Base-by-base conservation (phyloP, 169 alveolate species). In the Plasmodium billcollinsi region DNA sequence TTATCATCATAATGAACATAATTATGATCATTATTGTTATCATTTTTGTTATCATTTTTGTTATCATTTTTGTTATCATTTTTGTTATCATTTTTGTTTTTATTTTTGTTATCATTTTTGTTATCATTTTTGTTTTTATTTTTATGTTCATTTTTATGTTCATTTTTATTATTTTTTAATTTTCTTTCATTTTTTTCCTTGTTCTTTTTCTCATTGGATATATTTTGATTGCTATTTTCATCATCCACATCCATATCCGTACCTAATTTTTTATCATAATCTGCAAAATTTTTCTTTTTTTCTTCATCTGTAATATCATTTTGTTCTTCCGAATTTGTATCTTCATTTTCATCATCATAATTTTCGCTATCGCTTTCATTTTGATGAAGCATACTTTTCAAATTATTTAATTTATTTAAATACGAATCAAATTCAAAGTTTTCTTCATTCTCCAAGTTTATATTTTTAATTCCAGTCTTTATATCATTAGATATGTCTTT, bases 351-450 rank as follows among this genome's bases (percentile, higher is more conserved):
- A 12, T 29, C 70, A n/a, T 3, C 54, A 12, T 52, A 21, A 15
- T 26, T 67, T 0, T 58, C 76, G 43, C 80, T 69, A 14, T 47
- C 83, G 43, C 62, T 67, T n/a, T 9, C 20, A 29, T 80, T 73
- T 33, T 80, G 73, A 15, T 62, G 65, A 54, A 80, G 78, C 47
- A 67, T 56, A 6, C 73, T 66, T 49, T 80, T 80, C 61, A 80
- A 80, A 26, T 80, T 80, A n/a, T 80, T 62, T 54, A 80, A 21
- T 11, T 67, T 69, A 12, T 26, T 80, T 26, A 80, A 11, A 61
- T 80, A 80, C 2, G 39, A 24, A 45, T 66, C 80, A 80, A 80
- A 80, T 47, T 80, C 80, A 21, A 76, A 43, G 3, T 63, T 50
- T 26, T 76, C 89, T n/a, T 76, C 89, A 20, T 21, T 12, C 6